Percentiles rank a stretch among this genome's conserved stretches.
Conservation (phyloP, 2,329 filamentous ascomycete species). For the Diaporthe ampelina region DNA sequence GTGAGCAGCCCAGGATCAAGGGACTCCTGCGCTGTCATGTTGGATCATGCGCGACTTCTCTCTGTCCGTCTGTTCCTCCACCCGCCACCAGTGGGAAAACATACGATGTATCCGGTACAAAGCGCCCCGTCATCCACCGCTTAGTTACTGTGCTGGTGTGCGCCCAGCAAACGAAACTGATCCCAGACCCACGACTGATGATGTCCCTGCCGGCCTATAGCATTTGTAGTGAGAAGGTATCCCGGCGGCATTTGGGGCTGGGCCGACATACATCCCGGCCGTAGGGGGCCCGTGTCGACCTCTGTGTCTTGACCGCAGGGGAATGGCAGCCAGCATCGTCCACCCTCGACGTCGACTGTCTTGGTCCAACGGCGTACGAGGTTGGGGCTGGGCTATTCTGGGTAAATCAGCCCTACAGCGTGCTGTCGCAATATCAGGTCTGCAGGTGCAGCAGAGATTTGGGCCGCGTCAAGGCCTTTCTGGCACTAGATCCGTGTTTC, state of each 20-base stretch:
- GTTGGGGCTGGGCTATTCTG: constrained; percentile 1
- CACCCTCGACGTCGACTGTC: background rate
- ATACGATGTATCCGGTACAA: background rate
- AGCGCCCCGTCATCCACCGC: background rate
- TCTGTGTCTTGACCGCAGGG: background rate
- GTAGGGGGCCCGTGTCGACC: background rate
- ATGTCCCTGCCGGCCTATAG: background rate
- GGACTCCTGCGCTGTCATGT: constrained; percentile 1
- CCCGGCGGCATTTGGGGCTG: background rate
- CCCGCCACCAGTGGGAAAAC: background rate
- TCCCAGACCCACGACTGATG: background rate
- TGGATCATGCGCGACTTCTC: constrained; percentile 12
- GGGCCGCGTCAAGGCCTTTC: background rate
- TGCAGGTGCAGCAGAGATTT: background rate
- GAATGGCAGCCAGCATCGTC: background rate
- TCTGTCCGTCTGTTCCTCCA: background rate
- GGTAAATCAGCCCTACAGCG: constrained; percentile 18
- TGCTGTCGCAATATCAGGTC: background rate
- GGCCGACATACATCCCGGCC: constrained; percentile 13
- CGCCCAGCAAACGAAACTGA: background rate
- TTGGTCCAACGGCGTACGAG: background rate
- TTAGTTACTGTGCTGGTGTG: background rate
- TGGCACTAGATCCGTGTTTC: constrained; percentile 6
- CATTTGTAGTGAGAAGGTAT: background rate
- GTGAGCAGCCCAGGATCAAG: background rate